Conservation (phyloP, 73 alveolate genomes). For the Blepharisma japonicum region DNA sequence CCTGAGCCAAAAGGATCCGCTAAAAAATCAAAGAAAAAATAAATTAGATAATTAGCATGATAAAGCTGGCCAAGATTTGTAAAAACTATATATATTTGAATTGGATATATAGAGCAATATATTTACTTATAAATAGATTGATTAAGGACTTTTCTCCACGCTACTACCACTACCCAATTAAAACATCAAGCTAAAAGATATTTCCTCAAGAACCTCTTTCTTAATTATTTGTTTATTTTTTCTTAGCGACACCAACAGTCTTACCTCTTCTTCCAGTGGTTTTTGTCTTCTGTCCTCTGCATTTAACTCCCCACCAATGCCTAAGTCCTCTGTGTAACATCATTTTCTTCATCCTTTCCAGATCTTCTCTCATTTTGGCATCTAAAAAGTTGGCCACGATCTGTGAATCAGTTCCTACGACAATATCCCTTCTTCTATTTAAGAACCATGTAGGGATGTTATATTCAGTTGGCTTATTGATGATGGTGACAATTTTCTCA, state of each 20-base stretch:
- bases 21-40: too few relatives aligned
- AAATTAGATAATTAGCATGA: too few relatives aligned
- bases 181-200: too few relatives aligned
- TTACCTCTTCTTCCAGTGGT: constrained; percentile 99
- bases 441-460: constrained; percentile 98
- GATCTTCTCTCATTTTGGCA: constrained; percentile 95
- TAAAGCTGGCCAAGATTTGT: too few relatives aligned
- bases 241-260: constrained; percentile 97
- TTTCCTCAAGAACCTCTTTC: too few relatives aligned
- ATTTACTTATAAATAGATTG: too few relatives aligned
- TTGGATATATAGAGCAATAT: too few relatives aligned
- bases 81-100: too few relatives aligned
- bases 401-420: constrained; percentile 79
- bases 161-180: too few relatives aligned
- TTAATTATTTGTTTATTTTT: constrained; percentile 57
- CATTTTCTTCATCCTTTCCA: constrained; percentile 99
- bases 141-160: too few relatives aligned
- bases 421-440: constrained; percentile 94
- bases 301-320: constrained; percentile 95
- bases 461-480: constrained; percentile 93
- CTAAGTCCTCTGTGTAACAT: constrained; percentile 95
- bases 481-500: constrained; percentile 91
- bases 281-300: constrained; percentile 99
- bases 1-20: neutral
- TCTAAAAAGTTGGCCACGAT: constrained; percentile 91